These are phyloP conservation scores for Hsuehochloa calcarea DNA, from an alignment of 176 grass and related monocot species.

Conservation along the genomic window DNA sequence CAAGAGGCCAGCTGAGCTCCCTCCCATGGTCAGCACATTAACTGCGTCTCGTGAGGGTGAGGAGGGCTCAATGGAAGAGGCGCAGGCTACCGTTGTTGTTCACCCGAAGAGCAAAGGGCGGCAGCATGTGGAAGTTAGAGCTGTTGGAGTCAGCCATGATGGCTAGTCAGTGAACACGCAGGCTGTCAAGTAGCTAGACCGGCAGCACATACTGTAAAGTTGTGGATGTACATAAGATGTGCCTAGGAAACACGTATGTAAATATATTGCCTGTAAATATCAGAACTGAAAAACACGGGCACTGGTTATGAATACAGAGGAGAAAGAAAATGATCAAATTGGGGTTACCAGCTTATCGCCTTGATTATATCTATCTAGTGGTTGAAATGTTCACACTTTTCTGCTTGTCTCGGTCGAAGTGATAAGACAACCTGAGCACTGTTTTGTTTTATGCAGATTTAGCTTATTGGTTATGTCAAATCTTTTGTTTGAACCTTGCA, in stretches of 20 bases:
- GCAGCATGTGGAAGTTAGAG: conserved; percentile 63
- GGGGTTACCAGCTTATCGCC: not conserved
- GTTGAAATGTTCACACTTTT: not conserved
- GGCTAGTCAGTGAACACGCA: not conserved
- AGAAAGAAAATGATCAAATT: not conserved
- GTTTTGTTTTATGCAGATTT: not conserved
- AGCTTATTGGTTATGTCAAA: not conserved
- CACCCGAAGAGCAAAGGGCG: conserved; percentile 46
- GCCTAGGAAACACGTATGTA: not conserved
- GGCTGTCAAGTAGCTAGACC: not conserved
- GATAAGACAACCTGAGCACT: not conserved
- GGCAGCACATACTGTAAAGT: not conserved
- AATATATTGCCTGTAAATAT: conserved; percentile 33
- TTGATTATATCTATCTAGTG: not conserved
- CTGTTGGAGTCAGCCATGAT: conserved; percentile 52
- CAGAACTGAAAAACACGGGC: not conserved
- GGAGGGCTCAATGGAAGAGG: conserved; percentile 38
- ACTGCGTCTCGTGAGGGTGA: conserved; percentile 40
- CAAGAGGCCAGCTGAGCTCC: conserved; percentile 44
- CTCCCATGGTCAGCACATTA: conserved; percentile 46
- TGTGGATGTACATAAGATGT: conserved; percentile 20
- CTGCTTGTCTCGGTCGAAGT: not conserved
- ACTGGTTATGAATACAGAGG: not conserved
- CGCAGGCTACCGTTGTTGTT: conserved; percentile 44
- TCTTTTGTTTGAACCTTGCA: not conserved